These are phyloP conservation scores for Aureobasidium pullulans DNA, from an alignment of 2,329 filamentous ascomycete genomes.

Conservation along the genomic window DNA sequence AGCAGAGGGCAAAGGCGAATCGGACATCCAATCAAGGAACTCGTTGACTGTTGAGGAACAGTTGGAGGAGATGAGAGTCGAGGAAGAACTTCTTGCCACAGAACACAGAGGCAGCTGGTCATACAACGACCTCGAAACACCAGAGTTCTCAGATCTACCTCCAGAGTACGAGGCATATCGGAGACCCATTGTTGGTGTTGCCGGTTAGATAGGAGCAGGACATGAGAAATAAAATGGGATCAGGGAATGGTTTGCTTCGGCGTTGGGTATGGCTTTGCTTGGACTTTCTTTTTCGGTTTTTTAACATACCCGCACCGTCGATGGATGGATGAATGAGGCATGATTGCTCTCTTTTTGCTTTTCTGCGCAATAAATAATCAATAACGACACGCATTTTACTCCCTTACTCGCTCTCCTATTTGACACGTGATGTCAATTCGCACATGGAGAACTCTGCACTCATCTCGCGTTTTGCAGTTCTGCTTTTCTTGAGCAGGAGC, in stretches of 20 bases:
- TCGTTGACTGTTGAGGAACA: slow-evolving; percentile 18
- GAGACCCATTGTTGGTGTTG: background rate
- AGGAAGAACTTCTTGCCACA: slow-evolving; percentile 26
- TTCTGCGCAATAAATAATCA: no score
- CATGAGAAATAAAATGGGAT: background rate
- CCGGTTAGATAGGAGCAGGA: background rate
- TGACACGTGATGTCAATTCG: no score
- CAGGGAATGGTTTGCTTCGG: background rate
- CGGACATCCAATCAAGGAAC: slow-evolving; percentile 16
- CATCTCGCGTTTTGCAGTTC: no score
- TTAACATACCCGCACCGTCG: no score
- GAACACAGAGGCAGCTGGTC: slow-evolving; percentile 1
- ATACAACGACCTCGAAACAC: background rate
- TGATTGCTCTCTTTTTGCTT: no score
- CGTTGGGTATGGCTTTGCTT: background rate
- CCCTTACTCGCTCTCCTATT: no score
- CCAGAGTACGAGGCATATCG: background rate
- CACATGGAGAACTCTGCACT: no score
- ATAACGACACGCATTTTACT: no score
- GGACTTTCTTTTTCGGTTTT: no score
- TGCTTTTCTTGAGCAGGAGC: no score
- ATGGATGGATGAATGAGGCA: no score
- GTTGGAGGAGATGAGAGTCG: slow-evolving; percentile 22
- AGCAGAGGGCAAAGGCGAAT: slow-evolving; percentile 14
- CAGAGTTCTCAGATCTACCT: background rate